A percentile compares a stretch with the other conserved stretches of the same genome.
Conservation (phyloP, 2,329 filamentous ascomycete species). For the Pyrenophora seminiperda region DNA sequence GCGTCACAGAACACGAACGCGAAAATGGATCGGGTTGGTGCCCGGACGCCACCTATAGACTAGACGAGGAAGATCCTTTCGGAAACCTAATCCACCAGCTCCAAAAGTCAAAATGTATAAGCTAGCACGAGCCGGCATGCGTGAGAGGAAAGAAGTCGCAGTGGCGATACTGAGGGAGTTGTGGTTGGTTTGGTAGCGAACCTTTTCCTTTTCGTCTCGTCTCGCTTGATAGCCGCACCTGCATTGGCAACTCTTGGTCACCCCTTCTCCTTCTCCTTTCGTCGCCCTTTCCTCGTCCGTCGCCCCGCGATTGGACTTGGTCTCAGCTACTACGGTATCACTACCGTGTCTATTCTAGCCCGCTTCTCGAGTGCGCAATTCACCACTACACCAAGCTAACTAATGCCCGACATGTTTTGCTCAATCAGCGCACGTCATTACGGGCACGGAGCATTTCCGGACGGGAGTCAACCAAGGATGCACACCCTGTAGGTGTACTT, state of each 20-base stretch:
- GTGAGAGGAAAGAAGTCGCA: background rate
- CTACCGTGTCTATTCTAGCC: too few species aligned
- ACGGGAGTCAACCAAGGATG: background rate
- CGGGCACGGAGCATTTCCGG: background rate
- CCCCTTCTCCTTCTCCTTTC: too few species aligned
- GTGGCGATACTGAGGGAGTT: background rate
- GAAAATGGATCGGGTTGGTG: background rate
- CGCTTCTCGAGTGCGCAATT: too few species aligned
- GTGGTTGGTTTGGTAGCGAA: background rate
- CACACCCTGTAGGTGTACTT: background rate
- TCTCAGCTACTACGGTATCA: too few species aligned
- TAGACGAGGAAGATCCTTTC: background rate
- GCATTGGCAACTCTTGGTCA: too few species aligned
- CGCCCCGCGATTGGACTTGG: too few species aligned
- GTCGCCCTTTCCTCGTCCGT: background rate
- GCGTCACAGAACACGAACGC: background rate
- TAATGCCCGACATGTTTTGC: too few species aligned
- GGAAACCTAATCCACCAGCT: background rate
- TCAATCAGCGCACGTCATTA: constrained; percentile 1
- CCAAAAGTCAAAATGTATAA: background rate
- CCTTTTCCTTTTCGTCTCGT: too few species aligned
- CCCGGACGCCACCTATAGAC: background rate
- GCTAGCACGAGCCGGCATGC: background rate
- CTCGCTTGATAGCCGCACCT: background rate
- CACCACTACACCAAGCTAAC: background rate